A percentile compares a stretch with the other conserved stretches of the same genome.
phyloP scores from a whole-genome alignment of 768 basidiomycete genomes.

The Tulasnella sp. region DNA sequence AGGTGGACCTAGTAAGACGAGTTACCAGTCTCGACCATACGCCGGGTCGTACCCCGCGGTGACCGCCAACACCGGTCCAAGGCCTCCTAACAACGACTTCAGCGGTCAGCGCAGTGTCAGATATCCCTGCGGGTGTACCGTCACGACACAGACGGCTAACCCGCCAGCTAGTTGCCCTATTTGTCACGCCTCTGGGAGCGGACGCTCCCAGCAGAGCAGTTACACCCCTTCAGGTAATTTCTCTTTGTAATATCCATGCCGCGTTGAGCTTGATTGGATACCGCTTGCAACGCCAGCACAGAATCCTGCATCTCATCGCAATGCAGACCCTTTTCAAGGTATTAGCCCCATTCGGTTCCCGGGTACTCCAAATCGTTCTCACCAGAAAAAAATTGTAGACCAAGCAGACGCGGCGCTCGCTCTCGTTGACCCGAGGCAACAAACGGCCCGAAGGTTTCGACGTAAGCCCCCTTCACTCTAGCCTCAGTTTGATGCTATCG shows the following conservation, averaged over 20 bases:
- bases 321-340: conserved; percentile 5
- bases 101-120: neutral
- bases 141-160: neutral
- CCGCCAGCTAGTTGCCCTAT: neutral
- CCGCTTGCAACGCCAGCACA: neutral
- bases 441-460: neutral
- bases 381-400: neutral
- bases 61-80: neutral
- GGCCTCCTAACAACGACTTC: neutral
- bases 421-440: neutral
- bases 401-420: neutral
- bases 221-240: neutral
- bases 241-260: no score
- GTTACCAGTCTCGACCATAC: neutral
- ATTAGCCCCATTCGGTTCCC: neutral
- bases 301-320: neutral
- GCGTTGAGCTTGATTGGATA: no score
- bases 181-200: neutral
- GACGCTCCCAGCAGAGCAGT: neutral
- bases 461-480: neutral
- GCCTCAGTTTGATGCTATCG: neutral
- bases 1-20: neutral
- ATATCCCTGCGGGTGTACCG: neutral
- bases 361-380: neutral
- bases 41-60: neutral